A percentile compares a stretch with the other conserved stretches of the same genome.
Conservation (phyloP, 129 eudicot genomes). For the Arctium minus region DNA sequence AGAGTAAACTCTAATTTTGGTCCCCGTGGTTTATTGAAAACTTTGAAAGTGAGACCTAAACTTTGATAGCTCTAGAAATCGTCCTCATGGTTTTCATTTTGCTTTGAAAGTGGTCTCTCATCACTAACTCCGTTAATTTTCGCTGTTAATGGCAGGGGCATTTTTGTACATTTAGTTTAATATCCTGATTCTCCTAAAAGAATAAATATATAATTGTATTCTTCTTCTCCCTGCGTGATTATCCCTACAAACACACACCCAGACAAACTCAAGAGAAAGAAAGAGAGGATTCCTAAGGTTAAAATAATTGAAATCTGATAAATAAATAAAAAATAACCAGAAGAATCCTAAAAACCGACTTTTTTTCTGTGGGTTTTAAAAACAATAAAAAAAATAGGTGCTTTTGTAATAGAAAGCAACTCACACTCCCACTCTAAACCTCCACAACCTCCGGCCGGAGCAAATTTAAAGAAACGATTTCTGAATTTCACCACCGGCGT, state of each 20-base stretch:
- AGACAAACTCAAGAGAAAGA: neutral
- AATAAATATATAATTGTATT: too few species aligned
- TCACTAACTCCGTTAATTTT: too few species aligned
- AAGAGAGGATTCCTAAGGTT: neutral
- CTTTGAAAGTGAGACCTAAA: too few species aligned
- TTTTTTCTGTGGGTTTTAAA: slow-evolving; percentile 17
- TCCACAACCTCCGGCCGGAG: neutral
- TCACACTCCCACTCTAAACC: neutral
- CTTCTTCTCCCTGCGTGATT: slow-evolving; percentile 22
- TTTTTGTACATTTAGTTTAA: too few species aligned
- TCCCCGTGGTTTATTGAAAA: too few species aligned
- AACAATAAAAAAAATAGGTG: neutral
- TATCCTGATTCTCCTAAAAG: too few species aligned
- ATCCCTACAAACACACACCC: slow-evolving; percentile 12
- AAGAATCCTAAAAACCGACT: slow-evolving; percentile 18
- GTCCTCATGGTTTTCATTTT: too few species aligned
- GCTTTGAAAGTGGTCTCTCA: too few species aligned
- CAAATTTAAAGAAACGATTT: neutral
- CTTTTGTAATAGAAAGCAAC: slow-evolving; percentile 15
- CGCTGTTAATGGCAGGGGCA: too few species aligned
- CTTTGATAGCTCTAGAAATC: too few species aligned
- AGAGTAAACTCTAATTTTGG: too few species aligned
- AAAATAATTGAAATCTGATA: slow-evolving; percentile 17
- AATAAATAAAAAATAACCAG: slow-evolving; percentile 10
- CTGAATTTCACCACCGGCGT: neutral